Evolutionary conservation across 202 grass and related monocot species (phyloP).

Genomic region (Zizania palustris): DNA sequence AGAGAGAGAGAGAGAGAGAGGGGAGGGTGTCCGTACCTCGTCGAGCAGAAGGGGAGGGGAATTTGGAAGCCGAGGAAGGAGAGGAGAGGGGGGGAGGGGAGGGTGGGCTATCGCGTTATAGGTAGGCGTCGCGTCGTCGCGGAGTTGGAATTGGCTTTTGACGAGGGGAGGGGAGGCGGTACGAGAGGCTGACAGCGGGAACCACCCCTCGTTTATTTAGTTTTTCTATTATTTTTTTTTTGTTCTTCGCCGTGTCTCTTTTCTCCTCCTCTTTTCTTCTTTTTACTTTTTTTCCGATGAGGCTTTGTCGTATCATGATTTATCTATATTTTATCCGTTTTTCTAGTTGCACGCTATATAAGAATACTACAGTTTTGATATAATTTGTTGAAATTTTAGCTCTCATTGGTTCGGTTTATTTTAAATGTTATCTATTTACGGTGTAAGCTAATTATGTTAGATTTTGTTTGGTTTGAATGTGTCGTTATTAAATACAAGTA

Average conservation of each 20-base stretch:
- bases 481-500: no score
- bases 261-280: not conserved
- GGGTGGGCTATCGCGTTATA: conserved; percentile 30
- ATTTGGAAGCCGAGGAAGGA: not conserved
- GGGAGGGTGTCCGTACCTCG: conserved; percentile 27
- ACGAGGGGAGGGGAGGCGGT: conserved; percentile 16
- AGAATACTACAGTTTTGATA: no score
- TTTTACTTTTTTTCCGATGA: not conserved
- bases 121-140: conserved; percentile 31
- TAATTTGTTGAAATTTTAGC: no score
- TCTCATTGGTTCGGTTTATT: no score
- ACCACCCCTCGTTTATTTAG: not conserved
- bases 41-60: not conserved
- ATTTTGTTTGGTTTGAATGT: no score
- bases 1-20: not conserved
- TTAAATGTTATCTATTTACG: no score
- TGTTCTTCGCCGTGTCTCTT: not conserved
- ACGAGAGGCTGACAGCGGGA: conserved; percentile 4
- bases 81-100: not conserved
- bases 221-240: no score
- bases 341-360: no score
- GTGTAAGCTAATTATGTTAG: no score
- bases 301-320: no score
- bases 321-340: no score
- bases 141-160: conserved; percentile 6